Evolutionary conservation across 768 basidiomycete species (phyloP).

Genomic region (Suillus americanus): DNA sequence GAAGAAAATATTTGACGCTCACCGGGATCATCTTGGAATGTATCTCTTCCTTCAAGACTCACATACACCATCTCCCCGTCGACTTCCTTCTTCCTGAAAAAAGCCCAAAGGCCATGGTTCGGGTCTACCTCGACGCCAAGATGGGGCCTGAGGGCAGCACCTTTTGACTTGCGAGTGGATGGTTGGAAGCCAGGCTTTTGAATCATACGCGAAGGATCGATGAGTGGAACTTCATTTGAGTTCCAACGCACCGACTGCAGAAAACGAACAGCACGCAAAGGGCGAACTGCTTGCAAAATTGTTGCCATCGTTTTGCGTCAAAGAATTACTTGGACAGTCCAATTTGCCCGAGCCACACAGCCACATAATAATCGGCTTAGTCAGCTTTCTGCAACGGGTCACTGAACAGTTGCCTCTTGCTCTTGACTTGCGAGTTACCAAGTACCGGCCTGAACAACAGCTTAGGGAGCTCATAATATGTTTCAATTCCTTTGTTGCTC

Average conservation of each 20-base stretch:
- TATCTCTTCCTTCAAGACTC: slow-evolving; percentile 36
- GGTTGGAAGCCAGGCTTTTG: neutral
- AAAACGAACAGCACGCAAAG: slow-evolving; percentile 17
- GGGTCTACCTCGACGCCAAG: slow-evolving; percentile 45
- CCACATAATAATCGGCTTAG: slow-evolving; percentile 16
- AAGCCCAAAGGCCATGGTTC: slow-evolving; percentile 75
- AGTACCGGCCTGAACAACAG: neutral
- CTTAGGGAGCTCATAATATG: neutral
- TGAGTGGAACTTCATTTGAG: slow-evolving; percentile 18
- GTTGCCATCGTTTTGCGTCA: slow-evolving; percentile 19
- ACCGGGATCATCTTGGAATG: slow-evolving; percentile 36
- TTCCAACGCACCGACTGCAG: slow-evolving; percentile 19
- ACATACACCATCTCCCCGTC: slow-evolving; percentile 57
- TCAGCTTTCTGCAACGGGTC: slow-evolving; percentile 5
- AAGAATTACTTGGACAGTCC: neutral
- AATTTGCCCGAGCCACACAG: slow-evolving; percentile 17
- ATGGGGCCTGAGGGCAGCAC: slow-evolving; percentile 41
- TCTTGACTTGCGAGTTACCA: neutral
- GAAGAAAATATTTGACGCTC: slow-evolving; percentile 13
- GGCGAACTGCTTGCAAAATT: slow-evolving; percentile 20
- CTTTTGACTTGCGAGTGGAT: slow-evolving; percentile 10
- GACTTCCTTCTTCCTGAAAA: slow-evolving; percentile 63
- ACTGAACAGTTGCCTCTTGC: neutral
- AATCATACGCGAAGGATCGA: slow-evolving; percentile 7
- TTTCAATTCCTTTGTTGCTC: neutral